A percentile compares a stretch with the other conserved stretches of the same genome.
phyloP scores from a whole-genome alignment of 2,329 filamentous ascomycete genomes.

The Alternaria alternata region DNA sequence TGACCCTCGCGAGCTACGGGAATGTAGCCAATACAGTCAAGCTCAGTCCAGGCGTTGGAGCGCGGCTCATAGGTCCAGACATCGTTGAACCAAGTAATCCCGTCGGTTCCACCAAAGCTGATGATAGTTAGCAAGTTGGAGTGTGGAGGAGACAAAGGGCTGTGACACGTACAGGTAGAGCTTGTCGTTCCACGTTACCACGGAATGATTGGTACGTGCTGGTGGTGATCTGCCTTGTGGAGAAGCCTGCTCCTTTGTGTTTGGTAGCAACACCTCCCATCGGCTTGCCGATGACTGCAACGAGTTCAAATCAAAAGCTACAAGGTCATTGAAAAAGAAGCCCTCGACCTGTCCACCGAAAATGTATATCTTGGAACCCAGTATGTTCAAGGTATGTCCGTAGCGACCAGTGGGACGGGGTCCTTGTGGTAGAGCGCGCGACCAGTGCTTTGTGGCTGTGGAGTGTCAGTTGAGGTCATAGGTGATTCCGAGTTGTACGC shows the following conservation, averaged over 20 bases:
- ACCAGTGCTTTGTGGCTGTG: slow-evolving; percentile 96
- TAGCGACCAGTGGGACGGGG: slow-evolving; percentile 89
- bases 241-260: slow-evolving; percentile 66
- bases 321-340: slow-evolving; percentile 96
- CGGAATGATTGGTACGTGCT: slow-evolving; percentile 91
- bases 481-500: slow-evolving; percentile 52
- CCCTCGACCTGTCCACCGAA: slow-evolving; percentile 98
- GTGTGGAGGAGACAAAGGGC: slow-evolving; percentile 60
- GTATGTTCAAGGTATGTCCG: slow-evolving; percentile 93
- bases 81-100: slow-evolving; percentile 97
- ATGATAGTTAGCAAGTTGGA: slow-evolving; percentile 18
- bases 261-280: slow-evolving; percentile 91
- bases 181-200: slow-evolving; percentile 91
- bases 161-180: slow-evolving; percentile 72
- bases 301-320: slow-evolving; percentile 95
- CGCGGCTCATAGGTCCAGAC: slow-evolving; percentile 95
- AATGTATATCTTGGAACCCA: slow-evolving; percentile 96
- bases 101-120: slow-evolving; percentile 97
- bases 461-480: slow-evolving; percentile 35
- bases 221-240: slow-evolving; percentile 65
- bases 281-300: slow-evolving; percentile 88
- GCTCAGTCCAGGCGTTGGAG: slow-evolving; percentile 81
- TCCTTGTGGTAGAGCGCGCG: slow-evolving; percentile 86
- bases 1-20: slow-evolving; percentile 93
- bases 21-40: slow-evolving; percentile 98